Evolutionary conservation across 768 basidiomycete species (phyloP), one percentile per base, ranked within the genome.

Genomic region (Amyloporia xantha): DNA sequence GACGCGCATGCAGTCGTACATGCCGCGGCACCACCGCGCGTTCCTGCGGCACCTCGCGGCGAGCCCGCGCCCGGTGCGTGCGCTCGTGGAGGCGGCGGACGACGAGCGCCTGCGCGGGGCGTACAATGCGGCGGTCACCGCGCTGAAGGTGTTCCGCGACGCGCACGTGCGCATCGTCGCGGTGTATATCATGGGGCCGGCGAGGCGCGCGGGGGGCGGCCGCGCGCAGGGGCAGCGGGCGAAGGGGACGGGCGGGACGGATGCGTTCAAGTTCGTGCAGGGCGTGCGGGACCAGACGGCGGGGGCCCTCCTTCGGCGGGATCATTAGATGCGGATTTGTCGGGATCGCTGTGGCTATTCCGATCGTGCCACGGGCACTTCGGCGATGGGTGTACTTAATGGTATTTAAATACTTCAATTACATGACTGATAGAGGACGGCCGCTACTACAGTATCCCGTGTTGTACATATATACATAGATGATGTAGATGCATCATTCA

Each of bases 221-320:
- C n/a, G n/a, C n/a, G 41, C 39, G 13, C 44, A 35, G 5, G 46
- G 19, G 0, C 38, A 37, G 15, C 9, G 38, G 19, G 48, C 56
- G 33, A 66, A 68, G 53, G 81, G 81, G 4, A 81, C 80, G 12
- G 81, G 81, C 3, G 81, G 81, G 2, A 79, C 79, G 11, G 69
- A 74, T 17, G 64, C 80, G 38, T 74, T 78, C 50, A 65, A 66
- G 41, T 83, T 83, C 59, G 62, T 83, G 50, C 81, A 81, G 63
- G 65, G 70, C 55, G 74, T 77, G 19, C 63, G 81, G 54, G 77
- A 78, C 54, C 68, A 72, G 53, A 81, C 78, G 5, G 64, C 63
- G 2, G 55, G 58, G 24, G 66, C 70, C 36, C 59, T 67, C 19
- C 53, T 73, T 3, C 41, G 41, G 19, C 30, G 15, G 30, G 30